Conservation (phyloP, 225 moss, liverwort and hornwort genomes). For the Polytrichum commune region DNA sequence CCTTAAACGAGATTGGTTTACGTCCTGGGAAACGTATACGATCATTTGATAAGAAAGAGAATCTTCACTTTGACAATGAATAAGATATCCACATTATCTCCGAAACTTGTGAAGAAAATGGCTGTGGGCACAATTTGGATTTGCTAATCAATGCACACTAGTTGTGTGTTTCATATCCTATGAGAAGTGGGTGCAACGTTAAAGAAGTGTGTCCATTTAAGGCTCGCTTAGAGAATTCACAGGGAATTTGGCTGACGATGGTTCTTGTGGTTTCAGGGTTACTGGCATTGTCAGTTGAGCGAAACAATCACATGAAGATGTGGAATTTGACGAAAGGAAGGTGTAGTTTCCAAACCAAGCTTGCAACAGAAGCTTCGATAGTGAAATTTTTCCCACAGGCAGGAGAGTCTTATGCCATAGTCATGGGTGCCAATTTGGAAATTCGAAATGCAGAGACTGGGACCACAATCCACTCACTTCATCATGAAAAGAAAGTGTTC, state of each 20-base stretch:
- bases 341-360: conserved; percentile 77
- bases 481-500: conserved; percentile 67
- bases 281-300: conserved; percentile 82
- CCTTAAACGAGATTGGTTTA: too few relatives aligned
- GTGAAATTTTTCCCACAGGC: conserved; percentile 80
- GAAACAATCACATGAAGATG: conserved; percentile 86
- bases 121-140: too few relatives aligned
- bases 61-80: too few relatives aligned
- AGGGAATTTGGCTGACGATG: not conserved
- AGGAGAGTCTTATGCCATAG: conserved; percentile 75
- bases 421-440: conserved; percentile 58
- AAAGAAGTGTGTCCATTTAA: not conserved
- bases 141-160: too few relatives aligned
- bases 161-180: too few relatives aligned
- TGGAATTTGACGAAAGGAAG: conserved; percentile 95
- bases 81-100: too few relatives aligned
- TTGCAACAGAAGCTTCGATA: conserved; percentile 58
- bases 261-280: conserved; percentile 29
- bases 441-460: conserved; percentile 80
- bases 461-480: conserved; percentile 43
- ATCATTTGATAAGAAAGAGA: too few relatives aligned
- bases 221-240: too few relatives aligned
- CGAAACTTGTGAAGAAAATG: too few relatives aligned
- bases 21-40: too few relatives aligned
- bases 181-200: too few relatives aligned